Evolutionary conservation across 352 stramenopile species (phyloP).

Genomic region (Globisporangium abappressorium): DNA sequence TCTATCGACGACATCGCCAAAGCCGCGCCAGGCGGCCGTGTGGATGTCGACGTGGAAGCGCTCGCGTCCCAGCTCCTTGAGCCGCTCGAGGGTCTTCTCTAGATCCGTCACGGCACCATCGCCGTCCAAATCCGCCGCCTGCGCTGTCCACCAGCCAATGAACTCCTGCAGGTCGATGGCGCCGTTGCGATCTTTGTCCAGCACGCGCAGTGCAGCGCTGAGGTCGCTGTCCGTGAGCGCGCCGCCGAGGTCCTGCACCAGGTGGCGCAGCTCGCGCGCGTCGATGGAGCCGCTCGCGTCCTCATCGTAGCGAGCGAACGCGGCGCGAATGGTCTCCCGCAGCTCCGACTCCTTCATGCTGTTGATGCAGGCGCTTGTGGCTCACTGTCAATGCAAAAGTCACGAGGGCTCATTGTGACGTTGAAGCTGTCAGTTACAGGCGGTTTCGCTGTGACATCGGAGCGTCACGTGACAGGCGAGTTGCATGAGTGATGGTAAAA

Average conservation of each 20-base stretch:
- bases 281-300: slow-evolving; percentile 60
- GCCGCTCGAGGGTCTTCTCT: slow-evolving; percentile 43
- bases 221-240: slow-evolving; percentile 48
- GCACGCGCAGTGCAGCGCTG: slow-evolving; percentile 26
- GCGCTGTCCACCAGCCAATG: slow-evolving; percentile 45
- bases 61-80: slow-evolving; percentile 51
- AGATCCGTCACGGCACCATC: slow-evolving; percentile 39
- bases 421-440: not conserved
- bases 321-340: slow-evolving; percentile 46
- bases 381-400: not conserved
- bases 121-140: slow-evolving; percentile 33
- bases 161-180: slow-evolving; percentile 64
- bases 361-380: not conserved
- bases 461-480: not conserved
- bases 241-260: slow-evolving; percentile 59
- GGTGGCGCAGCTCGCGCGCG: slow-evolving; percentile 34
- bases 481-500: not conserved
- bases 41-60: slow-evolving; percentile 71
- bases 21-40: slow-evolving; percentile 53
- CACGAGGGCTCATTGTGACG: not conserved
- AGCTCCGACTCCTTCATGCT: slow-evolving; percentile 31
- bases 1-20: slow-evolving; percentile 36
- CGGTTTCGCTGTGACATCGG: slow-evolving; percentile 1
- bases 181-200: slow-evolving; percentile 54
- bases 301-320: slow-evolving; percentile 59